phyloP scores from a whole-genome alignment of 257 asterid genomes.

The Nicotiana sylvestris region DNA sequence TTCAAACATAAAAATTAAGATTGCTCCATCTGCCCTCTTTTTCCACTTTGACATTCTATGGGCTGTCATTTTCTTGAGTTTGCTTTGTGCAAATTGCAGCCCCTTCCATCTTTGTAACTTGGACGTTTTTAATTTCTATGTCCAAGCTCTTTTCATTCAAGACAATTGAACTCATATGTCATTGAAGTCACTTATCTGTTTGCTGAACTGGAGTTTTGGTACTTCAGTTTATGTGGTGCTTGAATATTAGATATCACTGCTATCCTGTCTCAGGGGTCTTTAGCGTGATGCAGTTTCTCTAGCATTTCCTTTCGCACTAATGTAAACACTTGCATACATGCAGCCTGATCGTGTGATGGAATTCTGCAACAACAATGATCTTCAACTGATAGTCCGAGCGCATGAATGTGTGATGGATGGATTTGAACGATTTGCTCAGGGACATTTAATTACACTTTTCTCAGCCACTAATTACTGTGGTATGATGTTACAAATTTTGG shows the following conservation, averaged over 20 bases:
- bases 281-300: background rate
- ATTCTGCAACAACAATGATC: slow-evolving; percentile 92
- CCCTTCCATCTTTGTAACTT: background rate
- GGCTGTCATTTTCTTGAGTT: slow-evolving; percentile 4
- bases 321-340: slow-evolving; percentile 6
- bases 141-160: background rate
- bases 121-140: background rate
- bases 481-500: slow-evolving; percentile 29
- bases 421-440: slow-evolving; percentile 98
- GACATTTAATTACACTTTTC: slow-evolving; percentile 90
- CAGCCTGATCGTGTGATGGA: slow-evolving; percentile 99
- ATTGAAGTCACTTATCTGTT: background rate
- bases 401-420: slow-evolving; percentile 99
- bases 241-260: background rate
- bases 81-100: background rate
- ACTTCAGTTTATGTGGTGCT: background rate
- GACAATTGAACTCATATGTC: background rate
- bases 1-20: background rate
- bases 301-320: background rate
- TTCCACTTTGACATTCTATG: background rate
- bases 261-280: background rate
- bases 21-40: background rate
- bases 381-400: slow-evolving; percentile 94
- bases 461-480: slow-evolving; percentile 99
- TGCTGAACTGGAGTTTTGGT: background rate